Evolutionary conservation across 164 flowering plant genomes (phyloP).

Genomic region (Cinnamomum chago): DNA sequence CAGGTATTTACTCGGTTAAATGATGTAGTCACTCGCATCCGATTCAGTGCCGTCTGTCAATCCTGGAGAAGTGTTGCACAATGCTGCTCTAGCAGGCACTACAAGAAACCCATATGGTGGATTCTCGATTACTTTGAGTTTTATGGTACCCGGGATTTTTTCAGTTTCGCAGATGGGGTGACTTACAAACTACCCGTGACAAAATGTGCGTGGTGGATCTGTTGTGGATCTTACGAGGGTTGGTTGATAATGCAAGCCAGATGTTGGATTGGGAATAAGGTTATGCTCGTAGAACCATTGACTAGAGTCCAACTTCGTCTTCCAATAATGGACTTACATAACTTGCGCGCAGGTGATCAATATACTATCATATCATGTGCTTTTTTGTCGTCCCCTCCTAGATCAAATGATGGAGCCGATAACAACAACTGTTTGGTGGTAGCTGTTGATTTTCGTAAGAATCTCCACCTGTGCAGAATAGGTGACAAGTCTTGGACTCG

Average conservation of each 20-base stretch:
- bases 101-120: background rate
- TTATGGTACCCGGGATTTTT: background rate
- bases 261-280: background rate
- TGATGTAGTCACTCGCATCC: background rate
- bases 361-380: background rate
- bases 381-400: background rate
- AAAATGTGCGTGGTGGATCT: background rate
- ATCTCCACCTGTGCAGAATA: background rate
- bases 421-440: background rate
- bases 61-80: background rate
- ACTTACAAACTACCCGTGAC: background rate
- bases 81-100: background rate
- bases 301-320: background rate
- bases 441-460: background rate
- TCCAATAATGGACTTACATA: no score
- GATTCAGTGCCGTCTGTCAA: background rate
- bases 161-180: background rate
- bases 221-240: background rate
- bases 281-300: background rate
- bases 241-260: background rate
- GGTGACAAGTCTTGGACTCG: background rate
- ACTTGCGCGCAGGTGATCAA: background rate
- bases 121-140: background rate
- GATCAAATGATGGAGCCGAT: background rate
- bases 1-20: no score